These are phyloP conservation scores for Rhododendron mucronatum DNA, from an alignment of 148 eudicot genomes.

Conservation along the genomic window DNA sequence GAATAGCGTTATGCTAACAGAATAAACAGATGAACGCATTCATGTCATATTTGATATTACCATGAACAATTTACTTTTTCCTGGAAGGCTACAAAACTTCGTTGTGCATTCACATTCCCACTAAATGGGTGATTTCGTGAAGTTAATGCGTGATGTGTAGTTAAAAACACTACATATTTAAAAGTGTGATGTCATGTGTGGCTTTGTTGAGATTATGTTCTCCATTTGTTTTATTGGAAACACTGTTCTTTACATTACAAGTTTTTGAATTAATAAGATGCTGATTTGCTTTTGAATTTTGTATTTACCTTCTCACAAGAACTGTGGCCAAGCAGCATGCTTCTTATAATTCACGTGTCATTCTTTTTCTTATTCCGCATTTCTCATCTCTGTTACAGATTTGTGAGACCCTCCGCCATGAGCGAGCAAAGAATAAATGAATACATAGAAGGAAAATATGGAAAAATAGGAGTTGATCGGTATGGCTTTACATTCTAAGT, in stretches of 20 bases:
- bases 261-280: background rate
- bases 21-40: background rate
- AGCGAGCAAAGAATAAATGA: conserved; percentile 60
- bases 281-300: background rate
- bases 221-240: background rate
- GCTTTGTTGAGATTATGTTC: background rate
- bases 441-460: conserved; percentile 91
- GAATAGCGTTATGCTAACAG: background rate
- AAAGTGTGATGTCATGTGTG: background rate
- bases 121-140: background rate
- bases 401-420: conserved; percentile 92
- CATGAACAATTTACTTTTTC: background rate
- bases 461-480: conserved; percentile 84
- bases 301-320: background rate
- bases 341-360: conserved; percentile 7
- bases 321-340: background rate
- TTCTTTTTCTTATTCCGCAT: conserved; percentile 8
- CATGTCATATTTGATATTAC: background rate
- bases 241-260: background rate
- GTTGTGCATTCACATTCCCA: background rate
- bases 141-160: background rate
- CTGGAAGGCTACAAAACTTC: background rate
- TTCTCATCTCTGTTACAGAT: conserved; percentile 45
- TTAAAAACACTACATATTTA: background rate
- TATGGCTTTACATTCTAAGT: conserved; percentile 19